These are phyloP conservation scores for Polyporus tsugae DNA, from an alignment of 1,284 basidiomycete species.

Conservation along the genomic window DNA sequence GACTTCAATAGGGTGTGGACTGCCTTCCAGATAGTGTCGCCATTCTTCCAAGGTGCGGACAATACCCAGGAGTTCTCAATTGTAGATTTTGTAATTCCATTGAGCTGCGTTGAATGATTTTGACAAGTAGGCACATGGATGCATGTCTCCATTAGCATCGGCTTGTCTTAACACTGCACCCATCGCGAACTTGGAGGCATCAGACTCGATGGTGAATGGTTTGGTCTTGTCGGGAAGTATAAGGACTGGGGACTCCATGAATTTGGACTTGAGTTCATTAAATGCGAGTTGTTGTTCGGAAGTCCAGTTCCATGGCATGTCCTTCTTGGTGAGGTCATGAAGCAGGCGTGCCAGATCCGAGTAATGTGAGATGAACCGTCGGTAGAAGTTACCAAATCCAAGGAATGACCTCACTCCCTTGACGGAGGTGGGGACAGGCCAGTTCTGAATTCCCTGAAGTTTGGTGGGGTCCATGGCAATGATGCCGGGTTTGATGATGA, in stretches of 20 bases:
- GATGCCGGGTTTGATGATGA: conserved; percentile 3
- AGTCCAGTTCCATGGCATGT: background rate
- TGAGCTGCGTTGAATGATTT: conserved; percentile 10
- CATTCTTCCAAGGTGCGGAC: conserved; percentile 28
- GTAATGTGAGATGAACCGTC: too few relatives aligned
- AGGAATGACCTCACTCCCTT: too few relatives aligned
- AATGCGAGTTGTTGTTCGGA: conserved; percentile 5
- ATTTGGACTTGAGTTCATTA: conserved; percentile 6
- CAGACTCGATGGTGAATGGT: conserved; percentile 10
- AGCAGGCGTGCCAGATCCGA: too few relatives aligned
- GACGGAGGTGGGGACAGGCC: background rate
- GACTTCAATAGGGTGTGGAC: conserved; percentile 16
- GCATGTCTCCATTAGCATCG: conserved; percentile 8
- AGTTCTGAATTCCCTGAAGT: conserved; percentile 10
- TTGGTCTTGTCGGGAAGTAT: background rate
- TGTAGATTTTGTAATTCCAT: conserved; percentile 31
- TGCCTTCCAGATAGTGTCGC: conserved; percentile 27
- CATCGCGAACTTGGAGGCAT: too few relatives aligned
- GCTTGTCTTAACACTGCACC: conserved; percentile 11
- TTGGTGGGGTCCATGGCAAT: conserved; percentile 19
- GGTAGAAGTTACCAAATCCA: too few relatives aligned
- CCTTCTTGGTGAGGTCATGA: background rate
- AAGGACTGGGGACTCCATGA: conserved; percentile 3
- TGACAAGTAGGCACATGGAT: conserved; percentile 21
- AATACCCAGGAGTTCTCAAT: conserved; percentile 33